These are phyloP conservation scores for Metschnikowia anglica DNA, from an alignment of 805 yeast species.

Conservation along the genomic window DNA sequence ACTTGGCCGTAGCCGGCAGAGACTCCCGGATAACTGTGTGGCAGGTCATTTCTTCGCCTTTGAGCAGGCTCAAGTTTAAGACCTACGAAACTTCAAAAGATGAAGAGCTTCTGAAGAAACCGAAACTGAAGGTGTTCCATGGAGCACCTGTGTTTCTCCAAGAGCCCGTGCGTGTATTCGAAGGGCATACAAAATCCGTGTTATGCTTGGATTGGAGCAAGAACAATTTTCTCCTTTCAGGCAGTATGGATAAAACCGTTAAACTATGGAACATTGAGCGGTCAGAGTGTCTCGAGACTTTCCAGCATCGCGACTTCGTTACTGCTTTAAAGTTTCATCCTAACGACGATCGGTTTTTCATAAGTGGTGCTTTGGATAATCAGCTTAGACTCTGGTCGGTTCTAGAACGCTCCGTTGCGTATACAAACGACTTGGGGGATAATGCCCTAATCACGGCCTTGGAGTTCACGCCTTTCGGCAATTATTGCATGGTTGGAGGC, in stretches of 20 bases:
- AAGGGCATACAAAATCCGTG: conserved; percentile 69
- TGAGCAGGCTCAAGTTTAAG: conserved; percentile 56
- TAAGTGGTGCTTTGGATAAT: conserved; percentile 79
- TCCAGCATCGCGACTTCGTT: conserved; percentile 76
- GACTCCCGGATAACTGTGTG: conserved; percentile 68
- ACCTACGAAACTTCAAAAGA: conserved; percentile 20
- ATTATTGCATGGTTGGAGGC: conserved; percentile 68
- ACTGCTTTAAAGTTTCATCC: conserved; percentile 81
- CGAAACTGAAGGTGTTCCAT: conserved; percentile 25
- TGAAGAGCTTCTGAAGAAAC: conserved; percentile 12
- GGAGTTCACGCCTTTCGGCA: conserved; percentile 65
- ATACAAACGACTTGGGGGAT: conserved; percentile 49
- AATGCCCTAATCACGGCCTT: conserved; percentile 73
- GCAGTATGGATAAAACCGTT: conserved; percentile 84
- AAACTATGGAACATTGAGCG: conserved; percentile 83
- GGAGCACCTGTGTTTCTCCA: conserved; percentile 80
- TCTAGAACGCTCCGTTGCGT: conserved; percentile 65
- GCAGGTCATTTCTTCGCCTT: conserved; percentile 75
- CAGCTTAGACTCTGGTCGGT: conserved; percentile 81
- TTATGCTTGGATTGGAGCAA: conserved; percentile 85
- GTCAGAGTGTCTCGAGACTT: conserved; percentile 57
- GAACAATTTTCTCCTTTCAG: conserved; percentile 73
- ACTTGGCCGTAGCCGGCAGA: conserved; percentile 80
- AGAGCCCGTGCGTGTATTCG: conserved; percentile 56
- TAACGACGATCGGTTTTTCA: conserved; percentile 79